Percentiles rank a stretch among this genome's conserved stretches.
phyloP scores from a whole-genome alignment of 2,329 filamentous ascomycete species.

The Ophiostoma piceae region DNA sequence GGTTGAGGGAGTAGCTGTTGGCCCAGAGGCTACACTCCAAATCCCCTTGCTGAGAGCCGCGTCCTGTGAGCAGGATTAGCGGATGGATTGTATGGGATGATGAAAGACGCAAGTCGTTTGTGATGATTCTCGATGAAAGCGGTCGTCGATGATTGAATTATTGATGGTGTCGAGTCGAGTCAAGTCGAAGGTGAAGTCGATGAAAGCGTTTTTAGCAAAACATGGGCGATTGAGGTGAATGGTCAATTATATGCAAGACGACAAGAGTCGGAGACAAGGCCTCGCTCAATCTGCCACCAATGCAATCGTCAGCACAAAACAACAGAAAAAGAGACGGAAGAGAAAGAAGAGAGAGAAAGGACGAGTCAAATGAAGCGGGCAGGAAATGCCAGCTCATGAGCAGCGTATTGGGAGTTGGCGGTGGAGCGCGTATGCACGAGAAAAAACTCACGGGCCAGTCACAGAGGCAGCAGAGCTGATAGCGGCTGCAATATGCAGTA shows the following conservation, averaged over 20 bases:
- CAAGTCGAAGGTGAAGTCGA: background rate
- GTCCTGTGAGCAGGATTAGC: background rate
- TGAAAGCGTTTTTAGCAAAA: constrained; percentile 13
- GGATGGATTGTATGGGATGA: background rate
- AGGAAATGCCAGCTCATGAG: constrained; percentile 7
- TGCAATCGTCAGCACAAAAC: constrained; percentile 14
- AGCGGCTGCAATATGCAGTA: constrained; percentile 2
- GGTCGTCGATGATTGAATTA: background rate
- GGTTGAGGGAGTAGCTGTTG: background rate
- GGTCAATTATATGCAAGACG: constrained; percentile 1
- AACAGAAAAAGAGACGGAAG: background rate
- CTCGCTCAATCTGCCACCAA: background rate
- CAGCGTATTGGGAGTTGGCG: constrained; percentile 6
- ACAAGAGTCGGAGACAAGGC: constrained; percentile 1
- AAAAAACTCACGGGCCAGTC: constrained; percentile 22
- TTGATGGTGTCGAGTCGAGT: background rate
- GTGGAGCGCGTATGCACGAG: constrained; percentile 16
- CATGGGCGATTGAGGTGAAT: constrained; percentile 20
- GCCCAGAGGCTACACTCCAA: background rate
- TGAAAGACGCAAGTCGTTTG: background rate
- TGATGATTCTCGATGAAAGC: background rate
- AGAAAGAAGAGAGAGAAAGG: constrained; percentile 14
- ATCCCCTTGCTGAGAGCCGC: background rate
- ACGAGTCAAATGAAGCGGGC: background rate
- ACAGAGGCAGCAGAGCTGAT: background rate